These are phyloP conservation scores for Cordyceps cicadae DNA, from an alignment of 2,329 filamentous ascomycete genomes.

Conservation along the genomic window DNA sequence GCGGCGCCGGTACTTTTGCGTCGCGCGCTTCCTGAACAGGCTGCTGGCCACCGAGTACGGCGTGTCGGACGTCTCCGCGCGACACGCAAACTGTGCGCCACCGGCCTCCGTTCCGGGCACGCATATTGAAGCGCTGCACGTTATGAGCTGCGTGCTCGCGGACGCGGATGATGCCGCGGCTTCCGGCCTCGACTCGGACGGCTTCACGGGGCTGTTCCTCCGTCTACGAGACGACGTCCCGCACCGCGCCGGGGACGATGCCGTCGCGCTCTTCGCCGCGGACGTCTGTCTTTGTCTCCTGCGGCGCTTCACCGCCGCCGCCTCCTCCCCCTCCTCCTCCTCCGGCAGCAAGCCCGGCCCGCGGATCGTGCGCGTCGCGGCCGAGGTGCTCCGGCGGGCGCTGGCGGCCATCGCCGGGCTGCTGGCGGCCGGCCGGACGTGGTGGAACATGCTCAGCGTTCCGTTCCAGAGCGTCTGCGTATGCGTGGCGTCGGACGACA, in stretches of 20 bases:
- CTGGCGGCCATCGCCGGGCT: not conserved
- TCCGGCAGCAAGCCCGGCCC: not conserved
- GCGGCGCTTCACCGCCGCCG: not conserved
- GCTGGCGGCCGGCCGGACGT: conserved; percentile 3
- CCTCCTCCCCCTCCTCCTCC: not conserved
- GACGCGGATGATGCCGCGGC: not conserved
- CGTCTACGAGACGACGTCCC: not conserved
- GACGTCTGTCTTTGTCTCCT: conserved; percentile 13
- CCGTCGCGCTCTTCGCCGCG: conserved; percentile 9
- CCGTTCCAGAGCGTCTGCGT: conserved; percentile 15
- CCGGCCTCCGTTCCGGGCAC: not conserved
- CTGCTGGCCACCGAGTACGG: conserved; percentile 15
- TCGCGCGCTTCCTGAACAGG: conserved; percentile 14
- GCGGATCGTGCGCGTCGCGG: not conserved
- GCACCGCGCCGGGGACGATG: not conserved
- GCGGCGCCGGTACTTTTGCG: conserved; percentile 12
- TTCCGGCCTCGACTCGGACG: conserved; percentile 6
- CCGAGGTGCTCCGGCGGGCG: conserved; percentile 3
- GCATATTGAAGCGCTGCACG: not conserved
- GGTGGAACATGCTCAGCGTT: conserved; percentile 14
- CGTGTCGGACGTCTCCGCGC: conserved; percentile 4
- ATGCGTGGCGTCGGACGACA: conserved; percentile 6
- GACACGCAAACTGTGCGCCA: not conserved
- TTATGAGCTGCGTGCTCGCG: conserved; percentile 3
- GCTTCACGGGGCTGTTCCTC: not conserved